Percentiles rank a stretch among this genome's conserved stretches.
Evolutionary conservation across 306 rosid species (phyloP).

Genomic region (Vigna nakashimae): DNA sequence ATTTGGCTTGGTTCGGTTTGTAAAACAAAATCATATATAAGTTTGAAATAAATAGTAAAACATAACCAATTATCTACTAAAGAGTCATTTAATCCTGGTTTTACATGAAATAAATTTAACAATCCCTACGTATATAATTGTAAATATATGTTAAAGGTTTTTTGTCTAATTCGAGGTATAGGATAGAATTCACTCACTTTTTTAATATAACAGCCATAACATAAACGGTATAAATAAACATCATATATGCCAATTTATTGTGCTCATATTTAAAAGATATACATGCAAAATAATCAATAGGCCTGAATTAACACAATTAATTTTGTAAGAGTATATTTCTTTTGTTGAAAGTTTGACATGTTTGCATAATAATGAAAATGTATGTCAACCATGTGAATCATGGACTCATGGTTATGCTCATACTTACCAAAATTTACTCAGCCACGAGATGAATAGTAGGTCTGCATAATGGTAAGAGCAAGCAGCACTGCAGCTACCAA

Average conservation of each 20-base stretch:
- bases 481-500: slow-evolving; percentile 39
- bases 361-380: no score
- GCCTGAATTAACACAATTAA: not conserved
- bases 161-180: not conserved
- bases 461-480: slow-evolving; percentile 46
- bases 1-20: no score
- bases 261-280: not conserved
- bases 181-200: not conserved
- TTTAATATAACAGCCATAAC: not conserved
- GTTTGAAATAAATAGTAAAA: no score
- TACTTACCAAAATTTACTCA: not conserved
- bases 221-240: not conserved
- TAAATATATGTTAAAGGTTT: not conserved
- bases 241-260: not conserved
- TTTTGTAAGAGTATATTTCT: not conserved
- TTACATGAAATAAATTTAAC: no score
- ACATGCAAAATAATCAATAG: not conserved
- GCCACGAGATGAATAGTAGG: slow-evolving; percentile 37
- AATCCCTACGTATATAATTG: not conserved
- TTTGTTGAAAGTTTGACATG: no score
- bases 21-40: no score
- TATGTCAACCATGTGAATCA: not conserved
- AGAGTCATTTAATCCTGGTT: no score
- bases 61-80: no score
- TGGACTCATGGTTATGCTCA: not conserved